Base-by-base conservation (phyloP, 768 basidiomycete genomes). In the Amanita rubescens region DNA sequence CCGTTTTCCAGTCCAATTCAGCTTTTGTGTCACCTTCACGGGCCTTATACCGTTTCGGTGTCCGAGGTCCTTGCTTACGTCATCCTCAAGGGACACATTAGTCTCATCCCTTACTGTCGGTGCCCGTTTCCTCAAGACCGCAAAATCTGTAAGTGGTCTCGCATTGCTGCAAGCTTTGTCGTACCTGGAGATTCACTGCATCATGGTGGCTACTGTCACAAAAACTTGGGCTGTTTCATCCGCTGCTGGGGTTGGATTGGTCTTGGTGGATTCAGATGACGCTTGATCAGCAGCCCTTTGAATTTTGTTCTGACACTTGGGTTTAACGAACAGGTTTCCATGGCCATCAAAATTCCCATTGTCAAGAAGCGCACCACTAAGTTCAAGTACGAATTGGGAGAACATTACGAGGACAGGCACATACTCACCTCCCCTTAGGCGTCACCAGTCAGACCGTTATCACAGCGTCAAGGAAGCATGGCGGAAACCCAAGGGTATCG, bases 401-500 rank as follows among this genome's bases (percentile, higher is more conserved):
- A 30, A 43, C 19, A 41, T 49, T 54, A 48, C 41, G 17, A 56
- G 9, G n/a, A 19, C 17, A 4, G n/a, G 47, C 53, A 43, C 32
- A 15, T 9, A 43, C 43, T 53, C 47, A 56, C 56, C 19, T 10
- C 46, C 52, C 53, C 59, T 27, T 68, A 92, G 90, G 81, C 91
- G 95, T 74, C 95, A 98, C 74, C 95, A 98, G 75, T 95, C 93
- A 47, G 95, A 98, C 76, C 89, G 95, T 68, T 98, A 96, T 79
- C 83, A 90, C 71, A 76, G 87, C 61, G 94, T 98, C 62, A 95
- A 95, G 81, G 94, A 96, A 78, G 79, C 90, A 79, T 99, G 96
- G 96, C 82, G 96, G 71, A 99, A 99, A 79, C 96, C 96, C 62
- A 99, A 98, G 85, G 96, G 95, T 91, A 98, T 97, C 64, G 95